phyloP scores from a whole-genome alignment of 108 stramenopile genomes.

The Fragilaria crotonensis region DNA sequence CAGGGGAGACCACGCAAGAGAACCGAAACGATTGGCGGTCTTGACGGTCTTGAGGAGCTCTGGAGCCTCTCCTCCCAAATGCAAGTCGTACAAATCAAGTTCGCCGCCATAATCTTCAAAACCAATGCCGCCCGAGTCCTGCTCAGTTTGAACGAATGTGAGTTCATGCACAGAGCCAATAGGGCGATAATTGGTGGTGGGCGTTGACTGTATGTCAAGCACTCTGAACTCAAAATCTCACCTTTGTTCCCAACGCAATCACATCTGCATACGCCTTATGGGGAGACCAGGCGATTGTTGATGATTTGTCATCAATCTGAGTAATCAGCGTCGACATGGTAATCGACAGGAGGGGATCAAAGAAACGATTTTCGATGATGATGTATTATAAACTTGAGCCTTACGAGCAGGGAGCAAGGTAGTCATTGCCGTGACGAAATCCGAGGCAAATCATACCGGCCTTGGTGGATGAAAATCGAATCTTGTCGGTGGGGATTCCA shows the following conservation, averaged over 20 bases:
- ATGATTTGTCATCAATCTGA: conserved; percentile 53
- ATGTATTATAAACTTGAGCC: no score
- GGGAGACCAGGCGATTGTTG: conserved; percentile 67
- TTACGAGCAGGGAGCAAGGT: no score
- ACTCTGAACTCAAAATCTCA: conserved; percentile 14
- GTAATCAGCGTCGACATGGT: conserved; percentile 51
- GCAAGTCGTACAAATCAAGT: conserved; percentile 81
- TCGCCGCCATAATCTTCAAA: conserved; percentile 96
- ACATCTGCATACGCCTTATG: conserved; percentile 47
- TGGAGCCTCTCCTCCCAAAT: conserved; percentile 7
- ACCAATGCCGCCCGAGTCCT: conserved; percentile 54
- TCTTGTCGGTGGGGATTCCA: no score
- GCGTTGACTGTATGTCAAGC: background rate
- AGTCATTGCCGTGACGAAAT: no score
- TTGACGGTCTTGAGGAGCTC: conserved; percentile 64
- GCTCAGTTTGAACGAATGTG: background rate
- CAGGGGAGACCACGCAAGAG: conserved; percentile 48
- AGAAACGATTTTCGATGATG: no score
- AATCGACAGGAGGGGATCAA: no score
- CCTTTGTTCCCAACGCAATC: conserved; percentile 73
- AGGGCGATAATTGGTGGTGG: background rate
- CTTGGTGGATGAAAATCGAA: no score
- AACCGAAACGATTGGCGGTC: conserved; percentile 64
- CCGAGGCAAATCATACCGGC: no score
- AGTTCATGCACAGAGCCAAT: background rate